phyloP scores from a whole-genome alignment of 2,329 filamentous ascomycete genomes.

The Cladosporium sphaerospermum region DNA sequence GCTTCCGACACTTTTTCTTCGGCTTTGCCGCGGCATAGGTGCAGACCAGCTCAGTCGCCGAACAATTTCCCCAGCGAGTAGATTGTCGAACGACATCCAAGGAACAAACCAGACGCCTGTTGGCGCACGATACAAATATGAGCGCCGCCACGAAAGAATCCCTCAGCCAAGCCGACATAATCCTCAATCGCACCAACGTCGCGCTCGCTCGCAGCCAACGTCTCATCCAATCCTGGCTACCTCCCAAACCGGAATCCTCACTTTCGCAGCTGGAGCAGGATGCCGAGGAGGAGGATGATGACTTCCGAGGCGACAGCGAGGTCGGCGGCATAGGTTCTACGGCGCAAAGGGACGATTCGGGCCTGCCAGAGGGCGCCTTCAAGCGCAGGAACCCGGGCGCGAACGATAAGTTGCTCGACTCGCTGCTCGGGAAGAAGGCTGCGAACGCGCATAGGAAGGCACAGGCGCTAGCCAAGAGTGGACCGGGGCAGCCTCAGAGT shows the following conservation, averaged over 20 bases:
- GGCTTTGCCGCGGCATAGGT: no score
- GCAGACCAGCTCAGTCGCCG: no score
- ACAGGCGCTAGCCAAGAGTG: constrained; percentile 12
- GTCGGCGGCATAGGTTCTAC: constrained; percentile 16
- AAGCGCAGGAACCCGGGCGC: constrained; percentile 32
- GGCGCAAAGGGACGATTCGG: constrained; percentile 13
- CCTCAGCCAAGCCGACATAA: constrained; percentile 40
- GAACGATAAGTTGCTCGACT: constrained; percentile 38
- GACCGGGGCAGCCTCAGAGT: neutral
- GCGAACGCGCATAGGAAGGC: constrained; percentile 26
- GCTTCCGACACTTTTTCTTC: no score
- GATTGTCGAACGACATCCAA: no score
- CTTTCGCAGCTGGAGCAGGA: neutral
- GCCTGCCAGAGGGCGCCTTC: constrained; percentile 30
- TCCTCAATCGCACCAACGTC: constrained; percentile 50
- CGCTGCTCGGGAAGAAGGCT: constrained; percentile 38
- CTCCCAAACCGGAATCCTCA: constrained; percentile 32
- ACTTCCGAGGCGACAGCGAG: constrained; percentile 36
- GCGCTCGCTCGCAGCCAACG: constrained; percentile 49
- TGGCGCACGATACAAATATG: neutral
- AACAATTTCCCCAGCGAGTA: no score
- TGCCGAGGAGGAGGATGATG: constrained; percentile 45
- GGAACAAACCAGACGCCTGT: no score
- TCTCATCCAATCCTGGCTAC: constrained; percentile 51
- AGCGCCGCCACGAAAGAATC: constrained; percentile 6